Conservation (phyloP, 352 stramenopile genomes). For the Globisporangium paddicum region DNA sequence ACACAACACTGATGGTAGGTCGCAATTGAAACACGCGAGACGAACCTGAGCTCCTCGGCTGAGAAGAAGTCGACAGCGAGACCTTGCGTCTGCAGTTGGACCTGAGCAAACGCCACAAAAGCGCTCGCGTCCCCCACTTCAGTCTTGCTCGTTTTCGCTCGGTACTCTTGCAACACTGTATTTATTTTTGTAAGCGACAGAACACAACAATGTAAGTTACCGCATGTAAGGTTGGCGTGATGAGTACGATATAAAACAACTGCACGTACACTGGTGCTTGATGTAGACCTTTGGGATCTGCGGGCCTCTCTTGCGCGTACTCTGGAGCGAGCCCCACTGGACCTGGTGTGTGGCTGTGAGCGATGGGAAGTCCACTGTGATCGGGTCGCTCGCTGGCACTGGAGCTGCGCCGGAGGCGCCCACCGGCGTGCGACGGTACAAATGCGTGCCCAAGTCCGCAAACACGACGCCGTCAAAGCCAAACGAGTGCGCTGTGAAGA, state of each 20-base stretch:
- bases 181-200: background rate
- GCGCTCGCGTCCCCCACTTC: constrained; percentile 16
- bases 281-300: constrained; percentile 74
- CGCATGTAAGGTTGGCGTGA: background rate
- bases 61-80: constrained; percentile 63
- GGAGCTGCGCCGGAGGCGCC: constrained; percentile 4
- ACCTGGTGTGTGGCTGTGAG: constrained; percentile 43
- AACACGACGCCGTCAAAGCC: constrained; percentile 81
- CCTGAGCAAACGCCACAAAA: constrained; percentile 59
- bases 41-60: constrained; percentile 41
- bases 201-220: background rate
- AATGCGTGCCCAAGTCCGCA: constrained; percentile 63
- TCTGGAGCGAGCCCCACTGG: constrained; percentile 61
- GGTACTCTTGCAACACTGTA: constrained; percentile 64
- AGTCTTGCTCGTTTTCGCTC: constrained; percentile 17
- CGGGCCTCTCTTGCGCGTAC: constrained; percentile 59
- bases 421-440: constrained; percentile 44
- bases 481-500: constrained; percentile 74
- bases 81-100: constrained; percentile 47
- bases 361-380: constrained; percentile 52
- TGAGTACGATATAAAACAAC: background rate
- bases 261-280: constrained; percentile 64
- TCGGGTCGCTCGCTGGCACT: constrained; percentile 25
- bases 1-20: background rate
- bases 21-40: background rate